Evolutionary conservation across 2,329 filamentous ascomycete genomes (phyloP).

Genomic region (Trichoderma koningiopsis): DNA sequence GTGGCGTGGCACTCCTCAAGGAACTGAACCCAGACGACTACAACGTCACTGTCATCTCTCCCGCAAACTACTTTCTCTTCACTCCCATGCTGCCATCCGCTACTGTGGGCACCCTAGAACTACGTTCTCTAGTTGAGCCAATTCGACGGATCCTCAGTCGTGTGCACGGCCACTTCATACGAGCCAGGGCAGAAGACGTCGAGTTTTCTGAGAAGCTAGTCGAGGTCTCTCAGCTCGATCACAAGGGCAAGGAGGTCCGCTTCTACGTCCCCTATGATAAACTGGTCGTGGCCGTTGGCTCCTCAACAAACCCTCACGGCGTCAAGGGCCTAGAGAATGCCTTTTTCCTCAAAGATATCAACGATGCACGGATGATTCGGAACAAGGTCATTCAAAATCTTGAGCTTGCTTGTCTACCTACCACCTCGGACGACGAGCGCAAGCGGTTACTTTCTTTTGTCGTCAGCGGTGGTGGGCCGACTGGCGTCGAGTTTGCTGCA

Average conservation of each 20-base stretch:
- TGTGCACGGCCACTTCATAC: conserved; percentile 85
- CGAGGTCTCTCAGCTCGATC: conserved; percentile 75
- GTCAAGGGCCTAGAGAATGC: conserved; percentile 94
- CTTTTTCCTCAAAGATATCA: conserved; percentile 93
- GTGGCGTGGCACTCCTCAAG: conserved; percentile 88
- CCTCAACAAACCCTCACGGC: conserved; percentile 90
- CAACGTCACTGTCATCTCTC: conserved; percentile 92
- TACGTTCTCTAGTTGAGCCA: conserved; percentile 89
- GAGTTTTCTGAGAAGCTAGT: conserved; percentile 91
- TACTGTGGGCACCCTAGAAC: conserved; percentile 90
- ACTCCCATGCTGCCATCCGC: conserved; percentile 97
- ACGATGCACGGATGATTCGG: conserved; percentile 85
- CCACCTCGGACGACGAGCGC: conserved; percentile 84
- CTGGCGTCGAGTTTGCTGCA: conserved; percentile 95
- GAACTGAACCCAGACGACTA: conserved; percentile 88
- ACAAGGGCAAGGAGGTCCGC: conserved; percentile 68
- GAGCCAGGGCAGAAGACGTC: conserved; percentile 82
- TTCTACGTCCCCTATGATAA: conserved; percentile 99
- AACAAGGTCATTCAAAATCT: conserved; percentile 88
- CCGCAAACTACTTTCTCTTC: conserved; percentile 95
- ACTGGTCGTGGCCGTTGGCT: conserved; percentile 88
- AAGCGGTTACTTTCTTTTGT: conserved; percentile 89
- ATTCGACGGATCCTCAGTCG: conserved; percentile 79
- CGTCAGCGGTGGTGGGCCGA: conserved; percentile 92
- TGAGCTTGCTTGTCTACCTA: conserved; percentile 89